These are phyloP conservation scores for Calonectria naviculata DNA, from an alignment of 2,329 filamentous ascomycete species.

Conservation along the genomic window DNA sequence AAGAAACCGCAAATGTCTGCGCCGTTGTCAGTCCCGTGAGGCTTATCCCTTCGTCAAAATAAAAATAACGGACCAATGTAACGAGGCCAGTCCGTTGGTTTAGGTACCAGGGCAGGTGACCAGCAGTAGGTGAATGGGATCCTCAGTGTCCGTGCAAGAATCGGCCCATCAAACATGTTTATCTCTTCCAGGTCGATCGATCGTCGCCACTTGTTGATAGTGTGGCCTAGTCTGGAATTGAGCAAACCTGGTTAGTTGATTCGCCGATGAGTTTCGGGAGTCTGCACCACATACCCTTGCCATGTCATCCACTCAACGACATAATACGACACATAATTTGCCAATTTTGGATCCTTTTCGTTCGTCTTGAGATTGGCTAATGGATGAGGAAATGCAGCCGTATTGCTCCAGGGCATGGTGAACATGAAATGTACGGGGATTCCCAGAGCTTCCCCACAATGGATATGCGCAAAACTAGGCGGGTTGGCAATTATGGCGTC, in stretches of 20 bases:
- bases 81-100: conserved; percentile 72
- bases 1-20: conserved; percentile 71
- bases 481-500: conserved; percentile 63
- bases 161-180: conserved; percentile 71
- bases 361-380: conserved; percentile 71
- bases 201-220: conserved; percentile 27
- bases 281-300: conserved; percentile 76
- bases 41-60: too few relatives aligned
- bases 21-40: too few relatives aligned
- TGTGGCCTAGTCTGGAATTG: conserved; percentile 30
- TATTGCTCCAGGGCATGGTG: conserved; percentile 79
- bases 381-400: conserved; percentile 78
- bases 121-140: conserved; percentile 85
- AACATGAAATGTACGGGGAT: conserved; percentile 60
- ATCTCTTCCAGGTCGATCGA: conserved; percentile 20
- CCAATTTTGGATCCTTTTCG: conserved; percentile 61
- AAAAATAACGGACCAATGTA: conserved; percentile 64
- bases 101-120: conserved; percentile 75
- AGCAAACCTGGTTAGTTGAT: too few relatives aligned
- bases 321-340: conserved; percentile 78
- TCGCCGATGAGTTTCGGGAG: too few relatives aligned
- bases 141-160: conserved; percentile 72
- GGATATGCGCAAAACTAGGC: conserved; percentile 58
- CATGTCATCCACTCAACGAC: conserved; percentile 82
- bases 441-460: conserved; percentile 56